Evolutionary conservation across 1,284 basidiomycete genomes (phyloP), one percentile per base, ranked within the genome.

Genomic region (Chondrostereum purpureum): DNA sequence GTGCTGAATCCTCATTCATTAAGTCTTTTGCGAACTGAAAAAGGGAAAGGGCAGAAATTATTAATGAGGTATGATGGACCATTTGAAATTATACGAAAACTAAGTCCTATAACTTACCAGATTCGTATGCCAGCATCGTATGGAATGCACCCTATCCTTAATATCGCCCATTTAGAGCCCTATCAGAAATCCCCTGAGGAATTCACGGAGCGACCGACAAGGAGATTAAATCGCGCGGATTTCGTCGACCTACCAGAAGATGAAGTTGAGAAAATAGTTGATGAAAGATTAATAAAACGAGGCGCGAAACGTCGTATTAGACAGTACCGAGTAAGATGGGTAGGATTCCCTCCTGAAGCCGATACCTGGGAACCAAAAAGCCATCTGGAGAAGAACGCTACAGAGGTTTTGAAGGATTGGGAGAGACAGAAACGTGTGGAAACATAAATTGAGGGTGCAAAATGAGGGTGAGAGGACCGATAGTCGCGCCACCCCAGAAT

Each of bases 271-370:
- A 12, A 4, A 16, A 47, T 50, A 24, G 5, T 50, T 11, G 45
- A 39, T 11, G 48, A 50, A 17, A 22, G 44, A 4, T 44, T 33
- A 27, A 12, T 43, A n/a, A 48, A 48, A 19, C 17, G 42, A 17
- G 16, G 47, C 1, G 39, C 38, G 3, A 14, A 34, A 3, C n/a
- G 43, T 16, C 11, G n/a, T n/a, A n/a, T n/a, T n/a, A n/a, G 44
- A 21, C 47, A 45, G 36, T 43, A 48, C 13, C 45, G 39, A 42
- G 40, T 39, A n/a, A 43, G 44, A 13, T 42, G 46, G n/a, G n/a
- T n/a, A n/a, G n/a, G n/a, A n/a, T n/a, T n/a, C n/a, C n/a, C n/a
- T n/a, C n/a, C n/a, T n/a, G 1, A 43, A 41, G 46, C 19, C 12
- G n/a, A 33, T 11, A 11, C n/a, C n/a, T 33, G 27, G 27, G 10